phyloP scores from a whole-genome alignment of 2,329 filamentous ascomycete species.

The Fusarium citri region DNA sequence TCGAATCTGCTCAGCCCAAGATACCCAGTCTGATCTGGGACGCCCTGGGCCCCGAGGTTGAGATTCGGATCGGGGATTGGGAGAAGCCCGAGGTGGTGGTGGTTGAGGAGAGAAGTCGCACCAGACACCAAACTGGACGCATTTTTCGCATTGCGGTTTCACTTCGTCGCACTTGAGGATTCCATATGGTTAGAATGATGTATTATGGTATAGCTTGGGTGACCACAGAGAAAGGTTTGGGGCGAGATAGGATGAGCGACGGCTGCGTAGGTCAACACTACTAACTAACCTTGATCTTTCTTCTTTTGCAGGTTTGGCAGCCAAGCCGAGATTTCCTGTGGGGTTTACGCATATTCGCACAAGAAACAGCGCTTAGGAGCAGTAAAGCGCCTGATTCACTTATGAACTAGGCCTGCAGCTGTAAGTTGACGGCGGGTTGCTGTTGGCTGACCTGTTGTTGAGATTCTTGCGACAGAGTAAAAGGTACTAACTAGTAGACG shows the following conservation, averaged over 20 bases:
- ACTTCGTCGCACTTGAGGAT: not conserved
- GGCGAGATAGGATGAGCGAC: fast-evolving
- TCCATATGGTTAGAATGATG: not conserved
- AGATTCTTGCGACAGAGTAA: not conserved
- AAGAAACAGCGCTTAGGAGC: fast-evolving
- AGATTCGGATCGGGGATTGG: not conserved
- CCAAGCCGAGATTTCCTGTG: not conserved
- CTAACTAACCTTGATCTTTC: not conserved
- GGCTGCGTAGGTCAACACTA: not conserved
- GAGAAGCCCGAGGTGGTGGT: not conserved
- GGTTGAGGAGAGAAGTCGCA: not conserved
- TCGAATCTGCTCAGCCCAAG: not conserved
- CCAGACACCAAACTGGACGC: not conserved
- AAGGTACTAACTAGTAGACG: not conserved
- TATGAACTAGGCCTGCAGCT: not conserved
- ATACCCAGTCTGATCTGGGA: not conserved
- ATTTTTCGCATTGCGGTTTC: not conserved
- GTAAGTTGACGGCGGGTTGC: not conserved
- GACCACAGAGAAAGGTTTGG: not conserved
- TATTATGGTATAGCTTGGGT: fast-evolving
- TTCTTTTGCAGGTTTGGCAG: not conserved
- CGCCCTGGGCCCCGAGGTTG: too few relatives aligned
- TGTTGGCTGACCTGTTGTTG: not conserved
- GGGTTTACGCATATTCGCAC: not conserved
- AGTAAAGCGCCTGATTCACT: not conserved